phyloP scores from a whole-genome alignment of 768 basidiomycete species.

The Boletus patriciae region DNA sequence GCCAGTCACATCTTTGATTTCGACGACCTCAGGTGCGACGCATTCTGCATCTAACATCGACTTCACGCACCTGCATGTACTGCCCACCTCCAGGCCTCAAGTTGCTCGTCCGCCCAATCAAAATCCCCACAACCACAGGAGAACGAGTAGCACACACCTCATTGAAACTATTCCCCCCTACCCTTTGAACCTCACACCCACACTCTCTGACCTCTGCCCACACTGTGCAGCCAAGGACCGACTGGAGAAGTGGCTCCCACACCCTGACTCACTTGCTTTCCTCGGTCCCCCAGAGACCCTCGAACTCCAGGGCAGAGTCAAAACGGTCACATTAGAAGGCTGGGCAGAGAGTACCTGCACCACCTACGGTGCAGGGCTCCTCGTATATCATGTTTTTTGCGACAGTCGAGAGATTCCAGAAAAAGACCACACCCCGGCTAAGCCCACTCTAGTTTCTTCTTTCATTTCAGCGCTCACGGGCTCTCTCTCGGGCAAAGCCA shows the following conservation, averaged over 20 bases:
- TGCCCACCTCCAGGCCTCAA: too few species aligned
- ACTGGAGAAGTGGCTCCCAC: neutral
- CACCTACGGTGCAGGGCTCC: too few species aligned
- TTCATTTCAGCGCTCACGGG: neutral
- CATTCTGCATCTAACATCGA: too few species aligned
- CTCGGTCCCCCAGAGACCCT: neutral
- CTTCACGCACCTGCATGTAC: too few species aligned
- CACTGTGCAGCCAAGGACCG: constrained; percentile 2
- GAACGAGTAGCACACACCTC: too few species aligned
- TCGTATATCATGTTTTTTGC: neutral
- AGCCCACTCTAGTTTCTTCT: too few species aligned
- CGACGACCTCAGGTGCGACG: too few species aligned
- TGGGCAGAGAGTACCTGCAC: neutral
- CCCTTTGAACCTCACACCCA: neutral
- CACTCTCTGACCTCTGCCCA: neutral
- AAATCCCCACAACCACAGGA: too few species aligned
- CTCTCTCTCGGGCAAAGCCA: neutral
- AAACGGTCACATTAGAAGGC: neutral
- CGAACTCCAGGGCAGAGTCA: neutral
- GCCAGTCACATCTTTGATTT: too few species aligned
- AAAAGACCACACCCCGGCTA: neutral
- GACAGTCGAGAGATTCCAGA: neutral
- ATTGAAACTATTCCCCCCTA: neutral
- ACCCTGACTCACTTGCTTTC: neutral
- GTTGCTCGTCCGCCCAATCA: too few species aligned